Base-by-base conservation (phyloP, 2,329 filamentous ascomycete genomes). In the Fusarium sacchari region DNA sequence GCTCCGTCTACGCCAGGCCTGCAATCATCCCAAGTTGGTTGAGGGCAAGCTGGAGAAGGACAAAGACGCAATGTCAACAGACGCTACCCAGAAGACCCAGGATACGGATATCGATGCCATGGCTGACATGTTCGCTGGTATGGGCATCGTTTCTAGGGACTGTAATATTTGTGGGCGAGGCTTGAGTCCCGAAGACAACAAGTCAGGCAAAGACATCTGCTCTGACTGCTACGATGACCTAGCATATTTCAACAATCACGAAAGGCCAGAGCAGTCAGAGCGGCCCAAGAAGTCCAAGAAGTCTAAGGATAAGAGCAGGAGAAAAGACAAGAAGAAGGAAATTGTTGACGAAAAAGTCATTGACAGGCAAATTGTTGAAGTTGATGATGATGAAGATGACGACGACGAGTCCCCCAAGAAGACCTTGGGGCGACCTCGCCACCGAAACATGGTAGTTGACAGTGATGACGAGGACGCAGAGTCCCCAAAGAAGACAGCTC, bases 21-120 rank as follows among this genome's bases (percentile, higher is more conserved):
- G 96, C 82, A 97, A 99, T 79, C 96, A 99, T 80, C 95, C 95
- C 0, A 92, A 94, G 74, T 87, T 99, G 50, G 92, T 97, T 18
- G 94, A 94, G 73, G 92, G 92, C 72, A 96, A 97, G 79, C 86
- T 98, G 64, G 92, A 92, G 62, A 94, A 94, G 73, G 96, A 99
- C 80, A 94, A 92, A 77, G 96, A 98, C 78, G 94, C 94, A 6
- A 84, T 97, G 62, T 88, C 91, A 2, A 92, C 91, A 3, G 93
- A 89, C 68, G 84, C 85, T 11, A 86, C 82, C 15, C 86, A 87
- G 72, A 87, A 86, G 64, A 84, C 86, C 55, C 84, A 87, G 24
- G 87, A 88, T 17, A 85, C 88, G 28, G 94, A 95, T 58, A 83
- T 97, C 18, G 95, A 98, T 80, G 91, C 90, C 36, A 89, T 99